phyloP scores from a whole-genome alignment of 208 protist species.

The Sergeia podlipaevii region DNA sequence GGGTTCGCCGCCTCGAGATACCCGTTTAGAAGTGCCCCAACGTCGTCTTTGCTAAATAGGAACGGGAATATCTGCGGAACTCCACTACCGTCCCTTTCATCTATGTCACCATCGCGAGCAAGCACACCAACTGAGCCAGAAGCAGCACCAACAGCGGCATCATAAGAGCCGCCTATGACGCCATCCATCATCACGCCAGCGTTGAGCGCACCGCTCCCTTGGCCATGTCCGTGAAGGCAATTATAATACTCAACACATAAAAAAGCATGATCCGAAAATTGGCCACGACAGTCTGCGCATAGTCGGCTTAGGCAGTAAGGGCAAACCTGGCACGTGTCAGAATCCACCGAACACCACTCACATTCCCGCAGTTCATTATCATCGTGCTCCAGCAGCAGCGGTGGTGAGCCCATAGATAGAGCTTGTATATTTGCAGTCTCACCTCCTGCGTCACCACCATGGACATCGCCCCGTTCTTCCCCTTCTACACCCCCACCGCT shows the following conservation, averaged over 20 bases:
- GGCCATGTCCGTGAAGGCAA: background rate
- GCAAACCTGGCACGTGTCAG: constrained; percentile 24
- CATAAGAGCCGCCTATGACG: too few species aligned
- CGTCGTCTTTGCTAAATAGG: constrained; percentile 15
- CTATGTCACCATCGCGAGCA: background rate
- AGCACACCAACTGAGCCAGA: too few species aligned
- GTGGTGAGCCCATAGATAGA: too few species aligned
- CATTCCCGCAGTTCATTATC: too few species aligned
- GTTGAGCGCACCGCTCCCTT: background rate
- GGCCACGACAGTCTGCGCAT: constrained; percentile 31
- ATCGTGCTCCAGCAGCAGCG: too few species aligned
- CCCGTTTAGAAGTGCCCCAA: constrained; percentile 9
- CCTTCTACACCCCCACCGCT: too few species aligned
- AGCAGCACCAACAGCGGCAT: too few species aligned
- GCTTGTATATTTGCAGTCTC: too few species aligned
- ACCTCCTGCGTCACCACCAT: too few species aligned
- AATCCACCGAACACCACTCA: constrained; percentile 39
- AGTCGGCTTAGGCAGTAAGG: constrained; percentile 33
- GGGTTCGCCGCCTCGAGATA: constrained; percentile 13
- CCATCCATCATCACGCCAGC: too few species aligned
- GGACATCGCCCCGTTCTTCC: too few species aligned
- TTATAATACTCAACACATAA: constrained; percentile 22
- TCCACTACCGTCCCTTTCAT: background rate
- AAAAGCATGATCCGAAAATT: constrained; percentile 41
- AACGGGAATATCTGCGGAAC: constrained; percentile 19